Evolutionary conservation across 75 land plant species (phyloP).

Genomic region (Pinus taeda): DNA sequence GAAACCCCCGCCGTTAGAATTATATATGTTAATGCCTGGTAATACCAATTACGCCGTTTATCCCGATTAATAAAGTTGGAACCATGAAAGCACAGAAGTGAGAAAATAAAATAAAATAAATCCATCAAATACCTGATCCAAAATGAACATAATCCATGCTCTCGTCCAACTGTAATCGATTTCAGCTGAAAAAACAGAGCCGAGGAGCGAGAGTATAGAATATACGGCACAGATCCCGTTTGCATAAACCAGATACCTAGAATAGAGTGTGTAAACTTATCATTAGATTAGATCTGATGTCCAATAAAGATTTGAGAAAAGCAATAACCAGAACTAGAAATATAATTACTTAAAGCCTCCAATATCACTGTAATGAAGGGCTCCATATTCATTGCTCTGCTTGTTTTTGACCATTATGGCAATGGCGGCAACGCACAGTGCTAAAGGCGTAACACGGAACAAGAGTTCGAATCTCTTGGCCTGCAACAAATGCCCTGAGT

Average conservation of each 20-base stretch:
- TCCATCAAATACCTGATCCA: conserved; percentile 49
- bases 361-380: not conserved
- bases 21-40: conserved; percentile 54
- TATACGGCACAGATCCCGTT: conserved; percentile 41
- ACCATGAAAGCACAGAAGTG: not conserved
- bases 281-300: not conserved
- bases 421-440: not conserved
- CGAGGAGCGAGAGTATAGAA: conserved; percentile 30
- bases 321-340: not conserved
- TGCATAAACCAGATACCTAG: conserved; percentile 51
- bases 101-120: not conserved
- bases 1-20: conserved; percentile 47
- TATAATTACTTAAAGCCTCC: not conserved
- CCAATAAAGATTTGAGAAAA: not conserved
- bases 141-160: conserved; percentile 53
- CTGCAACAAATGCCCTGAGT: not conserved
- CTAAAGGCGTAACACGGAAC: not conserved
- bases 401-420: not conserved
- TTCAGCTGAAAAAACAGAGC: not conserved
- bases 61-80: not conserved
- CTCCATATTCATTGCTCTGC: not conserved
- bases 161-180: not conserved
- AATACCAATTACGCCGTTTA: not conserved
- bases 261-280: not conserved
- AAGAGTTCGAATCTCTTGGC: not conserved